phyloP scores from a whole-genome alignment of 2,329 filamentous ascomycete genomes.

The Rachicladosporium sp. region DNA sequence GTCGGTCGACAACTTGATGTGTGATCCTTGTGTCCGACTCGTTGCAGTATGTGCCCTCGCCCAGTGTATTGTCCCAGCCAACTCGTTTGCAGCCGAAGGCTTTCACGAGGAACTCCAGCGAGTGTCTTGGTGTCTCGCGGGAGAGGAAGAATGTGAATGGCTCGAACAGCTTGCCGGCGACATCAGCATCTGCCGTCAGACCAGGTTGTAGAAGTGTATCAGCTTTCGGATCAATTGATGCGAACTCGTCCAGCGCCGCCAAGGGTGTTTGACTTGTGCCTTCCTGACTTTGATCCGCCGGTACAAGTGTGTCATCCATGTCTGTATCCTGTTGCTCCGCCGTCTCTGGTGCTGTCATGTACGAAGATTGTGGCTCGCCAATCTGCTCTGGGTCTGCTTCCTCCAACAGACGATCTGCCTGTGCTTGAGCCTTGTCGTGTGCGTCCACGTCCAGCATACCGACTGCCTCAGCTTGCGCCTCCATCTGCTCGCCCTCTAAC shows the following conservation, averaged over 20 bases:
- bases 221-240: constrained; percentile 68
- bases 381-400: constrained; percentile 4
- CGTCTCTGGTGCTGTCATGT: constrained; percentile 22
- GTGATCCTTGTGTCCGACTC: constrained; percentile 83
- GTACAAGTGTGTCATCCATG: constrained; percentile 13
- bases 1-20: constrained; percentile 90
- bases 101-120: constrained; percentile 84
- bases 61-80: constrained; percentile 84
- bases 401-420: constrained; percentile 33
- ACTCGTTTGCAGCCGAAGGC: constrained; percentile 93
- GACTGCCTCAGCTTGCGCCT: constrained; percentile 18
- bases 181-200: constrained; percentile 42
- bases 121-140: constrained; percentile 79
- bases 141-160: constrained; percentile 87
- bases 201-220: constrained; percentile 76
- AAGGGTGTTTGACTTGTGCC: constrained; percentile 6
- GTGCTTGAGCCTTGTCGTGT: constrained; percentile 34
- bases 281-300: constrained; percentile 12
- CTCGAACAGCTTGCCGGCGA: constrained; percentile 67
- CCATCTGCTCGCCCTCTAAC: constrained; percentile 60
- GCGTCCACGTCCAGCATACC: constrained; percentile 16
- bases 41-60: constrained; percentile 83
- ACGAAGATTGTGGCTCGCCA: constrained; percentile 9
- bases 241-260: constrained; percentile 74
- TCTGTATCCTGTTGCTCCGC: constrained; percentile 22